These are phyloP conservation scores for Astragalus glycyphyllos DNA, from an alignment of 306 rosid species.

Conservation along the genomic window DNA sequence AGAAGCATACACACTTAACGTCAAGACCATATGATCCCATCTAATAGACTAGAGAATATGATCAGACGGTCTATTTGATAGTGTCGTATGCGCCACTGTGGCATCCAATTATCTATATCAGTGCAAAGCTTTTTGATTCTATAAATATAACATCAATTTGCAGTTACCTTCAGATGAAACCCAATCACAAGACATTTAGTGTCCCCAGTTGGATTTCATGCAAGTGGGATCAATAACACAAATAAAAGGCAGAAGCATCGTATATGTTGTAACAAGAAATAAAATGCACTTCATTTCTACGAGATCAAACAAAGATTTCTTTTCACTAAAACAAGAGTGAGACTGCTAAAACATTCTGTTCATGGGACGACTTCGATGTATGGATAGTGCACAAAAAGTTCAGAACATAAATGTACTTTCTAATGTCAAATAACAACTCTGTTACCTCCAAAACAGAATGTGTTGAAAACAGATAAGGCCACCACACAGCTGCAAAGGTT, in stretches of 20 bases:
- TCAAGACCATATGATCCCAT: too few relatives aligned
- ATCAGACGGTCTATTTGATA: too few relatives aligned
- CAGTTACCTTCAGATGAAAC: constrained; percentile 13
- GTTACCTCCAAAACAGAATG: constrained; percentile 71
- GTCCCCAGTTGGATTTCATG: constrained; percentile 15
- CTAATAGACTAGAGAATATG: too few relatives aligned
- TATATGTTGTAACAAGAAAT: not conserved
- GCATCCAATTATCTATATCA: too few relatives aligned
- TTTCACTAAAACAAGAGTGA: not conserved
- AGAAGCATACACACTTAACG: too few relatives aligned
- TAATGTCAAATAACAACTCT: constrained; percentile 1
- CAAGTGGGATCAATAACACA: not conserved
- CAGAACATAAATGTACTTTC: constrained; percentile 6
- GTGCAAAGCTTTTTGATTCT: too few relatives aligned
- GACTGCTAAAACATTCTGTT: not conserved
- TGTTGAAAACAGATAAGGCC: constrained; percentile 81
- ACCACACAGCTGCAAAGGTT: constrained; percentile 79
- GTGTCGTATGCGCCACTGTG: too few relatives aligned
- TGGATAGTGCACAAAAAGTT: not conserved
- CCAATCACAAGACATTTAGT: not conserved
- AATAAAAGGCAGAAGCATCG: not conserved
- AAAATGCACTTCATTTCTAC: not conserved
- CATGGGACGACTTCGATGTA: constrained; percentile 8
- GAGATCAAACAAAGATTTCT: not conserved
- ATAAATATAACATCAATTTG: not conserved